Evolutionary conservation across 306 rosid species (phyloP), one percentile per base, ranked within the genome.

Genomic region (Fragaria vesca): DNA sequence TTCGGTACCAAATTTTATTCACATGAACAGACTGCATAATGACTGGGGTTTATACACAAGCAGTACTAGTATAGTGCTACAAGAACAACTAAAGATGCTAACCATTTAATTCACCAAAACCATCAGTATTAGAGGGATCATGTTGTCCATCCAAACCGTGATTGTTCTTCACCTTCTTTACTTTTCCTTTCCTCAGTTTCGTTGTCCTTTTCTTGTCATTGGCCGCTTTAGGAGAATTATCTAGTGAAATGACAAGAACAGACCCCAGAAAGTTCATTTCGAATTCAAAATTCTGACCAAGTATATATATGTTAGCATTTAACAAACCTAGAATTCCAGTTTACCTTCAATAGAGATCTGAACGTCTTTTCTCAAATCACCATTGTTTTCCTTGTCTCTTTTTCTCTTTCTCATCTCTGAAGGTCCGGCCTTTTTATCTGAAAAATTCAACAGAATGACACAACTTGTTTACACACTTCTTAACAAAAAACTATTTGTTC

Each of bases 401-500:
- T 82, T 84, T 52, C 72, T 83, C 85, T 87, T 85, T 67, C 57
- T 87, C 81, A 83, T 85, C 83, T 40, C 78, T 12, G 12, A 6
- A 15, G 10, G 52, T 45, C 16, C 65, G 1, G 43, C 17, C 21
- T 26, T 71, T 13, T 18, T 38, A 79, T 65, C 83, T 79, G 77
- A 20, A 75, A 43, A 75, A 52, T 40, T 8, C 52, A 36, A 15
- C 71, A 75, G 17, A 40, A 43, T 43, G 32, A 16, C 78, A 60
- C 40, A 61, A 30, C 45, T 18, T 11, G 15, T 6, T 61, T 61
- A 40, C 16, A 61, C 58, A 45, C 34, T 43, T 43, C 13, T 0
- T 12, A n/a, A n/a, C 8, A 42, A 6, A 38, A 16, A 34, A 32
- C 5, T 4, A 51, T 52, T 2, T 60, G 47, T 32, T 28, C 15